phyloP scores from a whole-genome alignment of 176 grass and related monocot genomes.

The Thinopyrum elongatum region DNA sequence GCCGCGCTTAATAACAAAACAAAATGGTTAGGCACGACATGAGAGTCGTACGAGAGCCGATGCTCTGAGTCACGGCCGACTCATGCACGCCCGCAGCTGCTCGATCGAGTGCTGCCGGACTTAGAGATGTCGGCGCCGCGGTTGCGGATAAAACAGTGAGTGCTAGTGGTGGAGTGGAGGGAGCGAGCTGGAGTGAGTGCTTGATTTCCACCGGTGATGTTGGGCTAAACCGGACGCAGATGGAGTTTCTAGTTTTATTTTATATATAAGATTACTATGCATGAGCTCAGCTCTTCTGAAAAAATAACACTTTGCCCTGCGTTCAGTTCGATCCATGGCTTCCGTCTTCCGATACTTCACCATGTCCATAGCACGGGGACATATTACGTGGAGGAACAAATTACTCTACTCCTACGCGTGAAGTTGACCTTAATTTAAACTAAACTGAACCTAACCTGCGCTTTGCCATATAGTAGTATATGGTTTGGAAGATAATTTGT shows the following conservation, averaged over 20 bases:
- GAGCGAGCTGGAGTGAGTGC: neutral
- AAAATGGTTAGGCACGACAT: constrained; percentile 21
- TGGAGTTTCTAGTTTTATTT: neutral
- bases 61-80: constrained; percentile 37
- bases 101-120: no score
- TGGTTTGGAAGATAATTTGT: no score
- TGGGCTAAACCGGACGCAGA: neutral
- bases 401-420: no score
- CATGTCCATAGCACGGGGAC: no score
- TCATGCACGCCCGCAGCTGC: neutral
- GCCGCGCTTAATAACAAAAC: neutral
- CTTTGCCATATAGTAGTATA: no score
- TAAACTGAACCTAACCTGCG: no score
- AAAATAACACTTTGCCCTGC: no score
- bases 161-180: no score
- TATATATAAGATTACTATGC: neutral
- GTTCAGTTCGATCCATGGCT: no score
- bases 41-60: neutral
- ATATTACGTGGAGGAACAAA: no score
- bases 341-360: no score
- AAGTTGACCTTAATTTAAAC: no score
- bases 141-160: neutral
- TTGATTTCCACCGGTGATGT: neutral
- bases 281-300: neutral
- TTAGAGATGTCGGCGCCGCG: neutral